phyloP scores from a whole-genome alignment of 495 filamentous ascomycete species.

The Neurospora sp. region DNA sequence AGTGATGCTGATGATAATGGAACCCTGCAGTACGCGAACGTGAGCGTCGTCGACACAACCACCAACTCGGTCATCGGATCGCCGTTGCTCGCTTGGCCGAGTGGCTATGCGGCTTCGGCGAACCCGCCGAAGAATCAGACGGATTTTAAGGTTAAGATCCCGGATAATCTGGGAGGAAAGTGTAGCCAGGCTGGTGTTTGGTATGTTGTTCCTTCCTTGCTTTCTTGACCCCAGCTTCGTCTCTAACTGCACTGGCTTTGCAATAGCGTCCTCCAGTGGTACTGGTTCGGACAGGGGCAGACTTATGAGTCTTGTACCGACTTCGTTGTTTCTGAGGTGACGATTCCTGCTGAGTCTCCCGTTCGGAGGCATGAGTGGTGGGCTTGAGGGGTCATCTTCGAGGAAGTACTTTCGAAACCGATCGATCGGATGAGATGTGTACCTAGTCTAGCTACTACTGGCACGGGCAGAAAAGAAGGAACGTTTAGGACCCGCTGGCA shows the following conservation, averaged over 20 bases:
- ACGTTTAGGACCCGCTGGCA: neutral
- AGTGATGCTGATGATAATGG: too few relatives aligned
- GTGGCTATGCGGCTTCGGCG: constrained; percentile 39
- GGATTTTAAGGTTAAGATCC: constrained; percentile 56
- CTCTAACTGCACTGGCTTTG: neutral
- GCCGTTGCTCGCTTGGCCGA: constrained; percentile 46
- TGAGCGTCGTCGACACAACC: constrained; percentile 56
- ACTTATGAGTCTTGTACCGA: constrained; percentile 68
- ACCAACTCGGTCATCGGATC: constrained; percentile 46
- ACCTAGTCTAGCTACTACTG: neutral
- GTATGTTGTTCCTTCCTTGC: constrained; percentile 26
- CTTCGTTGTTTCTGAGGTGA: constrained; percentile 40
- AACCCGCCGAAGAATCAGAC: constrained; percentile 48
- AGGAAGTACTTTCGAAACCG: neutral
- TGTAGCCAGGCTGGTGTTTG: constrained; percentile 53
- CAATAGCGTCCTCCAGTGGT: constrained; percentile 52
- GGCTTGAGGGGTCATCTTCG: neutral
- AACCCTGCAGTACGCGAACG: constrained; percentile 48
- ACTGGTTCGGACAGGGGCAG: constrained; percentile 53
- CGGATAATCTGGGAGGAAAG: constrained; percentile 41
- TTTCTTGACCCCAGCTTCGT: too few relatives aligned
- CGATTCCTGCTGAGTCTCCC: neutral
- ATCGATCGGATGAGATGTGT: neutral
- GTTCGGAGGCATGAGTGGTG: neutral
- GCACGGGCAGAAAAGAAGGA: neutral